These are phyloP conservation scores for Sonneratia caseolaris DNA, from an alignment of 345 rosid genomes.

Conservation along the genomic window DNA sequence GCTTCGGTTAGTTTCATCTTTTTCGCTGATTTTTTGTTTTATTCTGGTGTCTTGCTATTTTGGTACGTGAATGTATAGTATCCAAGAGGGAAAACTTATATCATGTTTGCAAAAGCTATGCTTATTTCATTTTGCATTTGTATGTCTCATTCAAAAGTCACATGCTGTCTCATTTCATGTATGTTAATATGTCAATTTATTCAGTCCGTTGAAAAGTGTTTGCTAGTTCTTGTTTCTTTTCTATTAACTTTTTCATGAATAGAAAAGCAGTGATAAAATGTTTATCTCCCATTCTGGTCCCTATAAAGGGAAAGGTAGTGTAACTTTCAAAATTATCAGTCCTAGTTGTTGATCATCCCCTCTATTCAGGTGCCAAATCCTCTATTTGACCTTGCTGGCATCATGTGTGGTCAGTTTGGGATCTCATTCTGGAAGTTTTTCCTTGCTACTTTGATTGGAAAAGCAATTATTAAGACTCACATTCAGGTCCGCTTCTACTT, in stretches of 20 bases:
- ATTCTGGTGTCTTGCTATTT: not conserved
- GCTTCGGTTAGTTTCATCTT: constrained; percentile 69
- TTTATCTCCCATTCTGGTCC: not conserved
- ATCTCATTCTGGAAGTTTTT: constrained; percentile 87
- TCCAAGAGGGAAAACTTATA: not conserved
- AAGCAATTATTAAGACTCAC: constrained; percentile 89
- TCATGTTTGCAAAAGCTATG: not conserved
- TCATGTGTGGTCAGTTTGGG: constrained; percentile 98
- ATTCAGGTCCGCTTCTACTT: constrained; percentile 53
- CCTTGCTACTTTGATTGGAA: constrained; percentile 77
- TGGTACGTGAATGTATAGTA: not conserved
- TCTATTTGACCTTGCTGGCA: constrained; percentile 97
- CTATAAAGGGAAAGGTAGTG: not conserved
- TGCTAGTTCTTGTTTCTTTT: not conserved
- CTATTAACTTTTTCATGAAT: not conserved
- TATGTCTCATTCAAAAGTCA: not conserved
- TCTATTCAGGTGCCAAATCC: constrained; percentile 89
- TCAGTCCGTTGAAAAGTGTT: not conserved
- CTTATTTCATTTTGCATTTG: not conserved
- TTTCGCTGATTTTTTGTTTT: not conserved
- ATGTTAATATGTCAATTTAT: not conserved
- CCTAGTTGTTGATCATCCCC: not conserved
- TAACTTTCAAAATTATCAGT: not conserved
- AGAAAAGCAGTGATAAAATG: not conserved
- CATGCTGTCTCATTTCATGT: not conserved